phyloP scores from a whole-genome alignment of 2,329 filamentous ascomycete species.

The Lachnellula arida region DNA sequence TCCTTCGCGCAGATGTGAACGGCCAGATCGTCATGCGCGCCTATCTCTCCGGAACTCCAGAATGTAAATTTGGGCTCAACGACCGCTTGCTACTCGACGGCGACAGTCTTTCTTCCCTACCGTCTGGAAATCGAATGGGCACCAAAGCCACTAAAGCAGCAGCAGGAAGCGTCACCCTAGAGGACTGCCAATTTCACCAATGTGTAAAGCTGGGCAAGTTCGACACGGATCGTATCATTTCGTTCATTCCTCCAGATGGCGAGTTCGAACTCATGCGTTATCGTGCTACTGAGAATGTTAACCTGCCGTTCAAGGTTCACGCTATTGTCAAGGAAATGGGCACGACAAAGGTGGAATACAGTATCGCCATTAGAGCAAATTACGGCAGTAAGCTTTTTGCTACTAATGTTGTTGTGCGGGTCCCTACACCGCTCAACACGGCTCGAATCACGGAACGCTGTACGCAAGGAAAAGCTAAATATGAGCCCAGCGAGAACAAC shows the following conservation, averaged over 20 bases:
- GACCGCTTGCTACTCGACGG: constrained; percentile 88
- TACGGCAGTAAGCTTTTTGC: constrained; percentile 95
- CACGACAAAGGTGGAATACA: constrained; percentile 97
- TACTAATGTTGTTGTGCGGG: constrained; percentile 90
- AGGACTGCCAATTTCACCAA: constrained; percentile 98
- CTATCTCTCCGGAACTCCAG: constrained; percentile 91
- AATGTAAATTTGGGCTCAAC: constrained; percentile 98
- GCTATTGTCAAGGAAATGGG: constrained; percentile 97
- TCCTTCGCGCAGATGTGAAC: constrained; percentile 91
- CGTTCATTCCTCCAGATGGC: constrained; percentile 92
- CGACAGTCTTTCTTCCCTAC: constrained; percentile 59
- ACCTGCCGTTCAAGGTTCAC: constrained; percentile 97
- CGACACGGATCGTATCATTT: constrained; percentile 93
- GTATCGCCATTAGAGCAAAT: constrained; percentile 94
- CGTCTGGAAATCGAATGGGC: constrained; percentile 71
- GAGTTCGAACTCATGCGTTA: constrained; percentile 99
- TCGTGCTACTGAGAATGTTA: constrained; percentile 96
- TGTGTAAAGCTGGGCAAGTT: constrained; percentile 98
- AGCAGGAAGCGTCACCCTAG: constrained; percentile 88
- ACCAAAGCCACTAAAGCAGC: constrained; percentile 93
- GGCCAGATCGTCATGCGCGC: constrained; percentile 98
- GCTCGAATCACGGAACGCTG: constrained; percentile 89
- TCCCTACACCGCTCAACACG: constrained; percentile 94
- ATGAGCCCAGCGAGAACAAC: constrained; percentile 95
- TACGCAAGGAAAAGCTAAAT: constrained; percentile 95